These are phyloP conservation scores for Babesia ovis DNA, from an alignment of 169 alveolate genomes.

Conservation along the genomic window DNA sequence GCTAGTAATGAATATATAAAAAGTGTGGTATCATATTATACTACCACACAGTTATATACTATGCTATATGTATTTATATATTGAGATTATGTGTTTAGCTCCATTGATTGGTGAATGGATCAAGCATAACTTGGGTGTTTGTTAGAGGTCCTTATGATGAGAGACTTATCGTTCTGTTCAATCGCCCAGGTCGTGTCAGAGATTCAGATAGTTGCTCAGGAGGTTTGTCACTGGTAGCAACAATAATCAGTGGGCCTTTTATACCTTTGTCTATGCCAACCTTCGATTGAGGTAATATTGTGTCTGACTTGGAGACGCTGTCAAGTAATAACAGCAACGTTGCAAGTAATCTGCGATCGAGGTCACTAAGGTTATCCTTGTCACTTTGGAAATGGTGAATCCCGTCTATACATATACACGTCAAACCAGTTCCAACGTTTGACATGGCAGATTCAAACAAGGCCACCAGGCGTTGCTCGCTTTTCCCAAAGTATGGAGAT, in stretches of 20 bases:
- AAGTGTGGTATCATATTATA: too few species aligned
- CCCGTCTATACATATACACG: slow-evolving; percentile 61
- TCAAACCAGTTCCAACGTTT: slow-evolving; percentile 24
- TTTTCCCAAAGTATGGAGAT: slow-evolving; percentile 61
- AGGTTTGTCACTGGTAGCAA: slow-evolving; percentile 51
- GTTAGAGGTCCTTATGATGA: neutral
- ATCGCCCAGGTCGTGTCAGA: slow-evolving; percentile 59
- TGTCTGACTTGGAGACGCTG: slow-evolving; percentile 32
- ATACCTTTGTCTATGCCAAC: neutral
- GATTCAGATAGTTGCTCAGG: slow-evolving; percentile 44
- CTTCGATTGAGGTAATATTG: neutral
- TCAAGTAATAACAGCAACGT: slow-evolving; percentile 51
- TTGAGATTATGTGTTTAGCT: neutral
- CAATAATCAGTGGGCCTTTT: slow-evolving; percentile 42
- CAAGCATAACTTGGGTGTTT: too few species aligned
- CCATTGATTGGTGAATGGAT: too few species aligned
- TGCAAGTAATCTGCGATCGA: slow-evolving; percentile 44
- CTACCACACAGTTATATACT: too few species aligned
- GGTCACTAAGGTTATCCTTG: slow-evolving; percentile 16
- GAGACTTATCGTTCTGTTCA: slow-evolving; percentile 19
- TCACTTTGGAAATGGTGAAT: slow-evolving; percentile 39
- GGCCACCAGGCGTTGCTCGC: slow-evolving; percentile 42
- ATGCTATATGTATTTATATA: too few species aligned
- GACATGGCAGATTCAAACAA: slow-evolving; percentile 34
- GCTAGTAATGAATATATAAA: too few species aligned